Evolutionary conservation across 2,329 filamentous ascomycete genomes (phyloP).

Genomic region (Venturia aucupariae): DNA sequence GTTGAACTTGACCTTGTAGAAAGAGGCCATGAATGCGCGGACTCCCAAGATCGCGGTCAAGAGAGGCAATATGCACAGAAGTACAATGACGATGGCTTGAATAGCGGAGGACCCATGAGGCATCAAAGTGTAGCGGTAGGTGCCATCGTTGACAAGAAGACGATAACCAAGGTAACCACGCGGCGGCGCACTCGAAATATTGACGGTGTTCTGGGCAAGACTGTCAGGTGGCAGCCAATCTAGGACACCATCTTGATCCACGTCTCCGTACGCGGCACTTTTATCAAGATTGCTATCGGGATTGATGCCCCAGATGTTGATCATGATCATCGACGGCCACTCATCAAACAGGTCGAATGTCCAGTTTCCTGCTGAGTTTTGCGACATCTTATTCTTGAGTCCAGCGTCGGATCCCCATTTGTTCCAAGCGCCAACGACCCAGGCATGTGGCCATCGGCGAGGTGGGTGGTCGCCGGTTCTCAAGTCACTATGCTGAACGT

Average conservation of each 20-base stretch:
- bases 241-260: conserved; percentile 51
- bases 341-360: conserved; percentile 52
- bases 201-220: conserved; percentile 46
- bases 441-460: conserved; percentile 53
- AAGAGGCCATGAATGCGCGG: conserved; percentile 50
- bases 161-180: conserved; percentile 47
- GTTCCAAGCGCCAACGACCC: conserved; percentile 54
- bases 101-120: conserved; percentile 45
- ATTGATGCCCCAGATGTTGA: conserved; percentile 61
- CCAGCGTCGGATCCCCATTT: conserved; percentile 56
- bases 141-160: conserved; percentile 47
- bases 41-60: conserved; percentile 41
- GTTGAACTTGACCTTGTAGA: conserved; percentile 57
- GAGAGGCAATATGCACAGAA: conserved; percentile 47
- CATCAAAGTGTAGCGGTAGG: conserved; percentile 41
- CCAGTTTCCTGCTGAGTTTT: conserved; percentile 42
- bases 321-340: conserved; percentile 52
- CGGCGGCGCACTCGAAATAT: conserved; percentile 48
- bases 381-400: conserved; percentile 42
- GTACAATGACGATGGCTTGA: conserved; percentile 46
- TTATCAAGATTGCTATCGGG: conserved; percentile 53
- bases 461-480: conserved; percentile 26
- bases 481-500: conserved; percentile 51
- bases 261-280: conserved; percentile 50
- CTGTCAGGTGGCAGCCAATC: conserved; percentile 54